Conservation (phyloP, 2,329 filamentous ascomycete species). For the Trichoderma arundinaceum region DNA sequence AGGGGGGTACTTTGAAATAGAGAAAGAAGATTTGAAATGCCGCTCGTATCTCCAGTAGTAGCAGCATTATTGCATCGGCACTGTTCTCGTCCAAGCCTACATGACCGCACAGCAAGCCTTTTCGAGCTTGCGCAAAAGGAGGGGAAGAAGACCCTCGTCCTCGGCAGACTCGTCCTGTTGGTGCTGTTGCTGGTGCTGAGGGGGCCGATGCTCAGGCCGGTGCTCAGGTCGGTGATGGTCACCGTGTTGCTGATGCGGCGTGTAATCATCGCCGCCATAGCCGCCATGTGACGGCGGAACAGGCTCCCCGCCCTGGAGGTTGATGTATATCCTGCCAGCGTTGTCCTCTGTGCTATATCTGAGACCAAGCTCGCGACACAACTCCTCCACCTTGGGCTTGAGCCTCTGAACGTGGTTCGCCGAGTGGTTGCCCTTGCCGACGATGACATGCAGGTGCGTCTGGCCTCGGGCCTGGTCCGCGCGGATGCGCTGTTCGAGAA, state of each 20-base stretch:
- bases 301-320: slow-evolving; percentile 75
- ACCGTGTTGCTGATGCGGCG: slow-evolving; percentile 40
- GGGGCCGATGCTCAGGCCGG: slow-evolving; percentile 47
- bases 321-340: slow-evolving; percentile 85
- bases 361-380: slow-evolving; percentile 82
- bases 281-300: slow-evolving; percentile 52
- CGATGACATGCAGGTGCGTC: slow-evolving; percentile 89
- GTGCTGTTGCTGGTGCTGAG: slow-evolving; percentile 48
- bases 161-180: slow-evolving; percentile 62
- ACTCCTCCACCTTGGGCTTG: slow-evolving; percentile 89
- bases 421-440: slow-evolving; percentile 93
- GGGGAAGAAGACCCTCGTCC: slow-evolving; percentile 64
- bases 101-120: slow-evolving; percentile 77
- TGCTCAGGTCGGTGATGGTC: slow-evolving; percentile 35
- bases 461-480: slow-evolving; percentile 76
- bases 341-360: slow-evolving; percentile 88
- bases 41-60: background rate
- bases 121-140: slow-evolving; percentile 67
- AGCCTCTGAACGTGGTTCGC: slow-evolving; percentile 85
- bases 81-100: slow-evolving; percentile 54
- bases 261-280: slow-evolving; percentile 43
- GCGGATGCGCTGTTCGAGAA: slow-evolving; percentile 83
- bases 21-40: background rate
- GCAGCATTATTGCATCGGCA: background rate
- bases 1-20: background rate